Base-by-base conservation (phyloP, 2,329 filamentous ascomycete species). In the Basipetospora chlamydospora region DNA sequence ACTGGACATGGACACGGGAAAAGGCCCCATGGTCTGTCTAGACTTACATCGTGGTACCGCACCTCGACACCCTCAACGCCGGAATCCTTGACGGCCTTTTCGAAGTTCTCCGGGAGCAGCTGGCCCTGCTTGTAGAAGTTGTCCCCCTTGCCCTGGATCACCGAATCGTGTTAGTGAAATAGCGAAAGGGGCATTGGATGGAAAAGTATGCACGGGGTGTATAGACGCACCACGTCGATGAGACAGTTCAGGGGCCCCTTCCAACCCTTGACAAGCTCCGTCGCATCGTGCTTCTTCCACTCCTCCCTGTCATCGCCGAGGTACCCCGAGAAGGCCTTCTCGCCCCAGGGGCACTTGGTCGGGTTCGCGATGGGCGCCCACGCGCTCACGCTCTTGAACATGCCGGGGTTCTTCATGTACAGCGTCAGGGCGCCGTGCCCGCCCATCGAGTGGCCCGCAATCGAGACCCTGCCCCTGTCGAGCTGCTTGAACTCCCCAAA, bases 101-200 rank as follows among this genome's bases (percentile, higher is more conserved):
- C 73, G 37, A 98, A 76, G 59, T 96, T 96, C 68, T 98, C 90
- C 0, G 88, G 90, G 28, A 96, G 70, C 39, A 98, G 67, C 60
- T 98, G 90, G 32, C 76, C 74, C 57, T 92, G 77, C 65, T 94
- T 88, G 64, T 96, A 96, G 59, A 96, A 98, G 60, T 88, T 85
- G 65, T 98, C 90, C 17, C 75, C 85, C 4, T 86, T 94, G 28
- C 90, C 90, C 79, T 83, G 17, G n/a, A n/a, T n/a, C n/a, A n/a
- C n/a, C n/a, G n/a, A n/a, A n/a, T n/a, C n/a, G n/a, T n/a, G n/a
- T n/a, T n/a, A n/a, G n/a, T n/a, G n/a, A n/a, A n/a, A n/a, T n/a
- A n/a, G n/a, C n/a, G n/a, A n/a, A n/a, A n/a, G n/a, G n/a, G n/a
- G n/a, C n/a, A n/a, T n/a, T n/a, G n/a, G n/a, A n/a, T n/a, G n/a